These are phyloP conservation scores for Aureobasidium leucospermi DNA, from an alignment of 2,329 filamentous ascomycete genomes.

Conservation along the genomic window DNA sequence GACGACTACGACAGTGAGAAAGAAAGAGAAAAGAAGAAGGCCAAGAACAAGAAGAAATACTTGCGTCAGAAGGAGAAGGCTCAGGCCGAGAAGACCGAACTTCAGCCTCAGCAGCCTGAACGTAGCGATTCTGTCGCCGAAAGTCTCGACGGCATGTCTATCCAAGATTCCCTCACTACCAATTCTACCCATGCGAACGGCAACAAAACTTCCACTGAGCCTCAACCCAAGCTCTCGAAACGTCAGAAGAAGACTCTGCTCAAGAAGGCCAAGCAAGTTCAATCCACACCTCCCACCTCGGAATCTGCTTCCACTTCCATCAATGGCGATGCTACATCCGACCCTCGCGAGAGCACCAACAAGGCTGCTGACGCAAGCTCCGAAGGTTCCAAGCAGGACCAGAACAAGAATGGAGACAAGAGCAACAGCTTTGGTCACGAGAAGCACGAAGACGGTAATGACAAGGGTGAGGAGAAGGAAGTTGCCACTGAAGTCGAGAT, in stretches of 20 bases:
- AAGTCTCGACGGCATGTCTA: not conserved
- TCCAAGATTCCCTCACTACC: not conserved
- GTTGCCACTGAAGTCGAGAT: not conserved
- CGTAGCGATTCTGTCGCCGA: not conserved
- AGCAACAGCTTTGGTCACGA: not conserved
- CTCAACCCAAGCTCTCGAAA: not conserved
- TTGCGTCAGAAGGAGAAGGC: not conserved
- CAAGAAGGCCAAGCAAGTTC: conserved; percentile 3
- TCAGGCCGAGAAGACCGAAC: not conserved
- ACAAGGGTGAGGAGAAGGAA: not conserved
- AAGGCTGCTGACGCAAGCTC: not conserved
- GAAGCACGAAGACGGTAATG: not conserved
- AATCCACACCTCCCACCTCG: not conserved
- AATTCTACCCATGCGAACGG: not conserved
- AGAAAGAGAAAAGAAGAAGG: not conserved
- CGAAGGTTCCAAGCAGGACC: too few relatives aligned
- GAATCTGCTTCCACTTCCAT: not conserved
- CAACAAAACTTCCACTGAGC: not conserved
- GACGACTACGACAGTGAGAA: not conserved
- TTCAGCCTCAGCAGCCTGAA: not conserved
- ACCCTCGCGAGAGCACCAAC: not conserved
- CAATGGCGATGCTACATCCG: not conserved
- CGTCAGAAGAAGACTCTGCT: conserved; percentile 8
- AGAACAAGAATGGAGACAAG: not conserved
- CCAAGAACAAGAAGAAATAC: conserved; percentile 2